phyloP scores from a whole-genome alignment of 1,284 basidiomycete genomes.

The Taiwanofungus camphoratus region DNA sequence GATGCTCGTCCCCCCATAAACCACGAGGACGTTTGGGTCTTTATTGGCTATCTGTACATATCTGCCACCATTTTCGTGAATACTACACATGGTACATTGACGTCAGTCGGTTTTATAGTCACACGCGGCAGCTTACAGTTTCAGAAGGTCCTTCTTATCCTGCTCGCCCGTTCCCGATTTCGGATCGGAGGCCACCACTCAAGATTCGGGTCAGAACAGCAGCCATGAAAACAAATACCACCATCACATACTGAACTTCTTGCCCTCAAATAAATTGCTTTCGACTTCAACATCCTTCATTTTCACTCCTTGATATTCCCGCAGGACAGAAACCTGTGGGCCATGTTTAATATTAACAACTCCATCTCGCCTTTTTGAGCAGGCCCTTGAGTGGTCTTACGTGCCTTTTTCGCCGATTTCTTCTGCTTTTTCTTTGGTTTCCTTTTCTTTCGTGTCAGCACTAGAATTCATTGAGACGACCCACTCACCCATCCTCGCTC shows the following conservation, averaged over 20 bases:
- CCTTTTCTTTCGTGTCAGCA: constrained; percentile 26
- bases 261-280: constrained; percentile 62
- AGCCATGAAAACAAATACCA: neutral
- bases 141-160: constrained; percentile 61
- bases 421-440: constrained; percentile 63
- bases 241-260: constrained; percentile 67
- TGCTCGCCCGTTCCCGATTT: constrained; percentile 63
- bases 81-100: constrained; percentile 35
- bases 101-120: neutral
- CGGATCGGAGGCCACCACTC: constrained; percentile 76
- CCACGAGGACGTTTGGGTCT: constrained; percentile 42
- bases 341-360: no score
- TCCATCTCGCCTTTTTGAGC: no score
- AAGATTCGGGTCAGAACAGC: neutral
- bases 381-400: no score
- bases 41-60: constrained; percentile 59
- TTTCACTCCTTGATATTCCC: constrained; percentile 59
- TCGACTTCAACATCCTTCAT: constrained; percentile 53
- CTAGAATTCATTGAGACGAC: neutral
- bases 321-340: constrained; percentile 55
- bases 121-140: constrained; percentile 39
- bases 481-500: constrained; percentile 43
- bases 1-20: constrained; percentile 61
- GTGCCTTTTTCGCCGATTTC: constrained; percentile 47
- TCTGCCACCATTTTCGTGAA: constrained; percentile 73